phyloP scores from a whole-genome alignment of 169 alveolate genomes.

The Hammondia hammondi region DNA sequence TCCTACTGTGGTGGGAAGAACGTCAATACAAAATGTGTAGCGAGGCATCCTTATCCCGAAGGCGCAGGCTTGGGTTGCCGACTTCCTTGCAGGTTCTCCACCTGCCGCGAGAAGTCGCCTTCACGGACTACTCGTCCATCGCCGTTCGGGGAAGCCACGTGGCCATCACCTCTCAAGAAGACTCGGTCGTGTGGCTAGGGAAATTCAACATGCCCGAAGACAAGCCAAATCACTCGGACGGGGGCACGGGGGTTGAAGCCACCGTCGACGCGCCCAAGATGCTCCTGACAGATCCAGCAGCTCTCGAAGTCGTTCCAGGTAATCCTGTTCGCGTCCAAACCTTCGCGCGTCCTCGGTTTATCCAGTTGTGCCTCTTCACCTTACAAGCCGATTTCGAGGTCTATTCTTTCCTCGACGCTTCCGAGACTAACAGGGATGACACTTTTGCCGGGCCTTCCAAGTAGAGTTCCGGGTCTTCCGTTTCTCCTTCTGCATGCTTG shows the following conservation, averaged over 20 bases:
- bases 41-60: too few species aligned
- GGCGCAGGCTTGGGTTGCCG: too few species aligned
- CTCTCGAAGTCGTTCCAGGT: constrained; percentile 45
- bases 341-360: too few species aligned
- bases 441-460: too few species aligned
- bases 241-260: background rate
- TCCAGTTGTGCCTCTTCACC: too few species aligned
- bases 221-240: background rate
- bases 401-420: too few species aligned
- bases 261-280: background rate
- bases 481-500: too few species aligned
- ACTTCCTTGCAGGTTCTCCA: background rate
- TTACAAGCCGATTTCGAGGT: too few species aligned
- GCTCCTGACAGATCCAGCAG: constrained; percentile 23
- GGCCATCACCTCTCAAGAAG: constrained; percentile 52
- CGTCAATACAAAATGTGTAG: too few species aligned
- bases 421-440: too few species aligned
- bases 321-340: background rate
- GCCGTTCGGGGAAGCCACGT: constrained; percentile 18
- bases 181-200: constrained; percentile 44
- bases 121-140: constrained; percentile 46
- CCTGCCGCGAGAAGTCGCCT: constrained; percentile 34
- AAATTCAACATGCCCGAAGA: constrained; percentile 8
- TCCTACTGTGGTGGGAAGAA: too few species aligned
- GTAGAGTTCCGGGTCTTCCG: too few species aligned